phyloP scores from a whole-genome alignment of 768 basidiomycete genomes.

The Naganishia friedmannii region DNA sequence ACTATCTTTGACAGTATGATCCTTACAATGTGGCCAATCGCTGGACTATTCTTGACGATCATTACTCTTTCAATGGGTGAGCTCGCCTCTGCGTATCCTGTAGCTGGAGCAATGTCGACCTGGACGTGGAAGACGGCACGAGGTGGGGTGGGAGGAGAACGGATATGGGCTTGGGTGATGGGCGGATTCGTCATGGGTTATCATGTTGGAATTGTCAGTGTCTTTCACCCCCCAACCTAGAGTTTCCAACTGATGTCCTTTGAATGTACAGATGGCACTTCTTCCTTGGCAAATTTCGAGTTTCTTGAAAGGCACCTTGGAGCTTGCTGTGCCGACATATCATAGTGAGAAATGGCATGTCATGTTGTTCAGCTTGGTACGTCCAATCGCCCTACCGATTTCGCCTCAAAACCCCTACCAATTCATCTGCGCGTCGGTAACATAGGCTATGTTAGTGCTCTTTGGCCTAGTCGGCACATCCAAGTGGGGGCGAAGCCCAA shows the following conservation, averaged over 20 bases:
- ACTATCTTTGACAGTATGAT: constrained; percentile 24
- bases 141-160: constrained; percentile 46
- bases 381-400: not conserved
- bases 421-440: not conserved
- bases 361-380: constrained; percentile 45
- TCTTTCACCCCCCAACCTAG: constrained; percentile 27
- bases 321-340: constrained; percentile 39
- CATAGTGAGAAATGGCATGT: constrained; percentile 40
- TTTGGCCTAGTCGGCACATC: constrained; percentile 41
- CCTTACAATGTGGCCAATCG: constrained; percentile 49
- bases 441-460: constrained; percentile 37
- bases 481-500: constrained; percentile 46
- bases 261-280: constrained; percentile 39
- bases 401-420: not conserved
- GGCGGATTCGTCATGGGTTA: constrained; percentile 30
- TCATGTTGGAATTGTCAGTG: constrained; percentile 29
- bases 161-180: constrained; percentile 50
- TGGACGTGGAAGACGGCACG: constrained; percentile 50
- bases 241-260: not conserved
- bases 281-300: constrained; percentile 45
- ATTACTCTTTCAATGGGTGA: constrained; percentile 47
- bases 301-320: constrained; percentile 44
- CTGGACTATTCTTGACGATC: constrained; percentile 37
- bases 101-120: constrained; percentile 49
- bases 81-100: constrained; percentile 49